Evolutionary conservation across 768 basidiomycete species (phyloP).

Genomic region (Lactarius vividus): DNA sequence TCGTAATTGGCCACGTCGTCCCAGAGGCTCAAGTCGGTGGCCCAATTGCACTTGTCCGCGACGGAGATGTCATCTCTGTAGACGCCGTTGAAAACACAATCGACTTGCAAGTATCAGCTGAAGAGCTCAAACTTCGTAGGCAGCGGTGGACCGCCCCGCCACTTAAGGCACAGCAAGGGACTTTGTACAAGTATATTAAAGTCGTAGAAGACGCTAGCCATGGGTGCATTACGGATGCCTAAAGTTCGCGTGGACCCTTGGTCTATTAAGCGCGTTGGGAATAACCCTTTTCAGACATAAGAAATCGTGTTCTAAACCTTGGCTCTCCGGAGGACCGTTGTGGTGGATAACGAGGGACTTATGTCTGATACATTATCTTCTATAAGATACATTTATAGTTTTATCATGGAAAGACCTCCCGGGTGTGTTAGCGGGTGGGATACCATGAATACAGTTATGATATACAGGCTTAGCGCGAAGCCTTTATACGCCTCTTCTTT

Average conservation of each 20-base stretch:
- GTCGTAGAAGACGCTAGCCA: constrained; percentile 86
- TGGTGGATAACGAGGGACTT: background rate
- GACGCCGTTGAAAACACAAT: constrained; percentile 87
- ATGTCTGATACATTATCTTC: background rate
- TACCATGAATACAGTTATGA: background rate
- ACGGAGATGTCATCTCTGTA: constrained; percentile 84
- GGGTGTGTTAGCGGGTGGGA: background rate
- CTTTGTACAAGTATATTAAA: constrained; percentile 87
- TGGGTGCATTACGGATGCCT: constrained; percentile 89
- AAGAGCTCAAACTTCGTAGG: constrained; percentile 73
- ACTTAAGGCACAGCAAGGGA: constrained; percentile 78
- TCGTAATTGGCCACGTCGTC: constrained; percentile 95
- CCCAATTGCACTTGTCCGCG: constrained; percentile 84
- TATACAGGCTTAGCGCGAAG: constrained; percentile 30
- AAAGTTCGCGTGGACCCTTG: constrained; percentile 27
- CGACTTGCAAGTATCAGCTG: constrained; percentile 69
- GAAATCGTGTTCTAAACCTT: background rate
- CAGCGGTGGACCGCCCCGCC: constrained; percentile 80
- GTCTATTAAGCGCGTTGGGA: background rate
- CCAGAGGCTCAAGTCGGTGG: constrained; percentile 95
- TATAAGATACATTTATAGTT: background rate
- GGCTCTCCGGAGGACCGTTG: background rate
- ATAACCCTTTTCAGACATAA: background rate
- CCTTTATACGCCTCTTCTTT: constrained; percentile 83
- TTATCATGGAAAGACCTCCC: background rate